A percentile compares a stretch with the other conserved stretches of the same genome.
Conservation (phyloP, 192 early-diverging fungal genomes). For the Diversispora epigaea region DNA sequence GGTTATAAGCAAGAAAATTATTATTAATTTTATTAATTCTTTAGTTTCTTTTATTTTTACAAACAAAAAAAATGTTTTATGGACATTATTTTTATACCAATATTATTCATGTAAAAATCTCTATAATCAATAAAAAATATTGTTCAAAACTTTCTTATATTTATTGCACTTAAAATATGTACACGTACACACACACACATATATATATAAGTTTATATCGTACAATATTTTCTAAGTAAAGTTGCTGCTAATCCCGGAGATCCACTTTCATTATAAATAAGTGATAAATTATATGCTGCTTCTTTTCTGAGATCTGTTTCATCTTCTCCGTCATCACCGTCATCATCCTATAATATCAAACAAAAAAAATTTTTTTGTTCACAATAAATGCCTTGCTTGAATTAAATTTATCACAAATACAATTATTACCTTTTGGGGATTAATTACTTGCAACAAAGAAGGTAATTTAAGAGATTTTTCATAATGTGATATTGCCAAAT, state of each 20-base stretch:
- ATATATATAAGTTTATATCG: constrained; percentile 47
- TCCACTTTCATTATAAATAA: constrained; percentile 78
- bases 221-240: constrained; percentile 75
- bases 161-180: no score
- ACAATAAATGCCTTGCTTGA: background rate
- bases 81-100: no score
- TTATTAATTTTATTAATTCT: no score
- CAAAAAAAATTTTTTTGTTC: background rate
- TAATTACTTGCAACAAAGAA: constrained; percentile 40
- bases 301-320: constrained; percentile 65
- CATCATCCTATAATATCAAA: background rate
- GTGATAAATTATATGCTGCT: constrained; percentile 88
- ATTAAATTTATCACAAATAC: background rate
- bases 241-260: constrained; percentile 66
- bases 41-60: no score
- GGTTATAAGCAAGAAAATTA: no score
- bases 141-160: no score
- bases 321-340: constrained; percentile 35
- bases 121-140: no score
- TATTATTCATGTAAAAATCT: no score
- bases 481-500: constrained; percentile 88
- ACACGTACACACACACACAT: no score
- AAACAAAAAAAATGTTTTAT: no score
- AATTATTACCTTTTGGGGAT: constrained; percentile 25
- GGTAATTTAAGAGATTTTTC: constrained; percentile 66